These are phyloP conservation scores for Aureoboletus auriporus DNA, from an alignment of 768 basidiomycete genomes.

Conservation along the genomic window DNA sequence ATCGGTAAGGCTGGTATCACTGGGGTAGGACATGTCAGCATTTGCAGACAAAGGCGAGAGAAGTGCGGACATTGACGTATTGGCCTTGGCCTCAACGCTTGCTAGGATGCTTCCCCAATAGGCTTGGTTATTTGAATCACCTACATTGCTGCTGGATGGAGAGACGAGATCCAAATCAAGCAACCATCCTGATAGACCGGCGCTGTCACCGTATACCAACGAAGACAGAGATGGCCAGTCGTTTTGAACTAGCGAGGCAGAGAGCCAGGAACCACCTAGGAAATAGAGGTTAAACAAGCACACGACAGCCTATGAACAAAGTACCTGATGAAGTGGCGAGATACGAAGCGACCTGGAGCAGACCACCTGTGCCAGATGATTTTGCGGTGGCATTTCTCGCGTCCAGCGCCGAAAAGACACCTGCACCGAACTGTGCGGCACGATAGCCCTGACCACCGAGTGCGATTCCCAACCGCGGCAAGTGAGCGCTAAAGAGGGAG, in stretches of 20 bases:
- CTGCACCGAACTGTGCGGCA: constrained; percentile 64
- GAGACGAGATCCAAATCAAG: constrained; percentile 53
- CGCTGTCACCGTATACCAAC: constrained; percentile 56
- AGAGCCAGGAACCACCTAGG: constrained; percentile 64
- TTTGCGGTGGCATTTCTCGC: constrained; percentile 56
- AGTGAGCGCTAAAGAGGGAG: constrained; percentile 35
- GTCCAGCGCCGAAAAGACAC: constrained; percentile 54
- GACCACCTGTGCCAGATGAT: constrained; percentile 57
- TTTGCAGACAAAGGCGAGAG: background rate
- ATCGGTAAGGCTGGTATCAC: constrained; percentile 64
- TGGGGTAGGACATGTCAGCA: constrained; percentile 17
- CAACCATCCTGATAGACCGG: constrained; percentile 48
- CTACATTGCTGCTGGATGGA: constrained; percentile 47
- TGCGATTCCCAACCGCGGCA: constrained; percentile 58
- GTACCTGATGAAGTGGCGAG: constrained; percentile 62
- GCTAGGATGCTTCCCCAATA: constrained; percentile 53
- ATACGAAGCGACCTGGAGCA: constrained; percentile 70
- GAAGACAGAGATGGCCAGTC: constrained; percentile 56
- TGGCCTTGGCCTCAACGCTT: constrained; percentile 54
- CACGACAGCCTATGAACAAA: constrained; percentile 3
- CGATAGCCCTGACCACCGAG: constrained; percentile 70
- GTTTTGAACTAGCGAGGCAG: constrained; percentile 60
- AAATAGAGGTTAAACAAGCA: too few relatives aligned
- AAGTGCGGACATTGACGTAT: constrained; percentile 46
- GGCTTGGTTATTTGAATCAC: constrained; percentile 43